These are phyloP conservation scores for Boletus rubroflammeus DNA, from an alignment of 768 basidiomycete species.

Conservation along the genomic window DNA sequence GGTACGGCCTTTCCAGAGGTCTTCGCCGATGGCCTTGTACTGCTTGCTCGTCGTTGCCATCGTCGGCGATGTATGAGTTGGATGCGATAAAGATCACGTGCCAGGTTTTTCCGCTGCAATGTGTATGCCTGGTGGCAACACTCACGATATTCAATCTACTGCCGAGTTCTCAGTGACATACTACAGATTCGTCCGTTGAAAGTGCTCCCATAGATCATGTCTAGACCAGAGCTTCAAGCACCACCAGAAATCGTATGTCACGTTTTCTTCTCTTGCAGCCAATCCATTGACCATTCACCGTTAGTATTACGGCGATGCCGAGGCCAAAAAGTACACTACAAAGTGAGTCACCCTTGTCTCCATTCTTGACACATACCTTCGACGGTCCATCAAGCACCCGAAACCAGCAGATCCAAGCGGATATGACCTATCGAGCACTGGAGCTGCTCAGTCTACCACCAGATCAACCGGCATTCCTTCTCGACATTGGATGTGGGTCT, in stretches of 20 bases:
- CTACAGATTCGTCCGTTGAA: neutral
- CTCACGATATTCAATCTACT: too few relatives aligned
- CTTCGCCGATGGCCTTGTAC: slow-evolving; percentile 87
- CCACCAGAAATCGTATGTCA: slow-evolving; percentile 81
- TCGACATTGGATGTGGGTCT: slow-evolving; percentile 98
- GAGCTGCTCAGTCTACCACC: slow-evolving; percentile 83
- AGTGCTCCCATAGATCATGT: slow-evolving; percentile 49
- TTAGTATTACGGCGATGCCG: slow-evolving; percentile 94
- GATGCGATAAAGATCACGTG: slow-evolving; percentile 26
- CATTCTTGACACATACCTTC: neutral
- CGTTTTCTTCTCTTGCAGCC: neutral
- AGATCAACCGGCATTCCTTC: slow-evolving; percentile 76
- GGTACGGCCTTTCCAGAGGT: slow-evolving; percentile 90
- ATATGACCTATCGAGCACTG: slow-evolving; percentile 95
- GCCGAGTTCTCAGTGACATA: neutral
- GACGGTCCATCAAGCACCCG: slow-evolving; percentile 61
- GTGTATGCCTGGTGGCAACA: neutral
- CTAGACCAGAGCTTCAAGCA: slow-evolving; percentile 82
- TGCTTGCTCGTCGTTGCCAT: slow-evolving; percentile 80
- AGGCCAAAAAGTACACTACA: slow-evolving; percentile 95
- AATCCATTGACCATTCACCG: neutral
- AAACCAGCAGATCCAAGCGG: slow-evolving; percentile 93
- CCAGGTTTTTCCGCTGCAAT: neutral
- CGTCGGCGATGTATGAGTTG: slow-evolving; percentile 12
- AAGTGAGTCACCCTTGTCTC: slow-evolving; percentile 52